Conservation (phyloP, 73 alveolate species). For the Durusdinium trenchii region DNA sequence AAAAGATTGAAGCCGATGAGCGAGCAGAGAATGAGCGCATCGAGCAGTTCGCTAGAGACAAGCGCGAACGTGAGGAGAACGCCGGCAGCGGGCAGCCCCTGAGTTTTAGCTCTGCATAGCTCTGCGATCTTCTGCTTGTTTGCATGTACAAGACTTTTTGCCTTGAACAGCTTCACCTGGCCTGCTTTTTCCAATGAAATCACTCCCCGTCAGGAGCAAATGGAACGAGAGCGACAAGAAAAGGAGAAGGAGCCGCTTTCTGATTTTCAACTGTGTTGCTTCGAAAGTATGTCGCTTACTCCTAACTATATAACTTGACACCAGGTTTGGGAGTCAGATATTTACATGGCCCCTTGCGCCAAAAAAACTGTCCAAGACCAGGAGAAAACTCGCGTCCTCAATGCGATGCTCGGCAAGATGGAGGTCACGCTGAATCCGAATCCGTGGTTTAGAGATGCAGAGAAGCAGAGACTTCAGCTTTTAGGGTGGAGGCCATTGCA, state of each 20-base stretch:
- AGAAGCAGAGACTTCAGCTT: not conserved
- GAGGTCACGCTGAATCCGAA: conserved; percentile 49
- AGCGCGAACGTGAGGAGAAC: conserved; percentile 84
- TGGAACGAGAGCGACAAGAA: conserved; percentile 83
- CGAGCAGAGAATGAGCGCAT: conserved; percentile 88
- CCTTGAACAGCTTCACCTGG: not conserved
- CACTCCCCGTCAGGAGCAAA: not conserved
- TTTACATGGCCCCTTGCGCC: not conserved
- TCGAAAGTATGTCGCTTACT: not conserved
- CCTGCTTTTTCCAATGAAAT: not conserved
- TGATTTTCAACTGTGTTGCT: not conserved
- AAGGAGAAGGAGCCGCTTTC: conserved; percentile 85
- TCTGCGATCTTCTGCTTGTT: not conserved
- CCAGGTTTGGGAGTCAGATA: no score
- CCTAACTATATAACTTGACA: not conserved
- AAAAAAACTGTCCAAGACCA: not conserved
- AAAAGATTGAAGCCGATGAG: conserved; percentile 79
- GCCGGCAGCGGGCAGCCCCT: no score
- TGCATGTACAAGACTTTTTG: not conserved
- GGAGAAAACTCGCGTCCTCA: conserved; percentile 85
- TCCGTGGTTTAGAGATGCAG: no score
- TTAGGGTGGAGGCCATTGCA: not conserved
- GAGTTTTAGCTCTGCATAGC: not conserved
- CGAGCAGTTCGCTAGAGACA: conserved; percentile 92
- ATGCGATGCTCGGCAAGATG: conserved; percentile 93